These are phyloP conservation scores for Trichoderma virens DNA, from an alignment of 495 filamentous ascomycete species.

Conservation along the genomic window DNA sequence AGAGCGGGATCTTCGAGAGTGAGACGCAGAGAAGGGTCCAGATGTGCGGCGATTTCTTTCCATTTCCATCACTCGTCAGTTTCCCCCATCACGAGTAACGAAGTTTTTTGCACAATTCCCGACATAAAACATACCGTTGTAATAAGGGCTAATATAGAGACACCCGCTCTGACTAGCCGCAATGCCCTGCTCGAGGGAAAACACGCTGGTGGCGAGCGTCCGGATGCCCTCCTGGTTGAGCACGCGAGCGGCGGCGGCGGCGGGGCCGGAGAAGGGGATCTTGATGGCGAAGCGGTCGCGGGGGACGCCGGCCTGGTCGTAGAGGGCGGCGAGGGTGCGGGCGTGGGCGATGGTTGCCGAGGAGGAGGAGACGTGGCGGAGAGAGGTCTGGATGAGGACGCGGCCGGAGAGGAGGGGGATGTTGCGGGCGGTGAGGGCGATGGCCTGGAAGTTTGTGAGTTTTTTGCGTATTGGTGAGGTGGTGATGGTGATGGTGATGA, in stretches of 20 bases:
- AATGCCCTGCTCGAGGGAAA: conserved; percentile 3
- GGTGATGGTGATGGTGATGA: not conserved
- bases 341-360: not conserved
- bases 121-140: not conserved
- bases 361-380: not conserved
- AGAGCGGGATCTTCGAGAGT: not conserved
- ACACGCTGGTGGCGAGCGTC: conserved; percentile 3
- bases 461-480: not conserved
- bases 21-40: not conserved
- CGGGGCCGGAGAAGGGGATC: not conserved
- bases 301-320: not conserved
- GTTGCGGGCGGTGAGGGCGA: not conserved
- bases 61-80: not conserved
- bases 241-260: not conserved
- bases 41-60: conserved; percentile 1
- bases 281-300: conserved; percentile 8
- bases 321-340: not conserved
- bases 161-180: not conserved
- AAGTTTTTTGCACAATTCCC: not conserved
- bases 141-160: not conserved
- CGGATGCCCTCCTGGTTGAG: not conserved
- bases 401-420: conserved; percentile 1
- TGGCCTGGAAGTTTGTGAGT: not conserved
- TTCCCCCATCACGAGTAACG: not conserved
- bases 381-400: conserved; percentile 4